A percentile compares a stretch with the other conserved stretches of the same genome.
Conservation (phyloP, 169 alveolate genomes). For the Babesia ovata region DNA sequence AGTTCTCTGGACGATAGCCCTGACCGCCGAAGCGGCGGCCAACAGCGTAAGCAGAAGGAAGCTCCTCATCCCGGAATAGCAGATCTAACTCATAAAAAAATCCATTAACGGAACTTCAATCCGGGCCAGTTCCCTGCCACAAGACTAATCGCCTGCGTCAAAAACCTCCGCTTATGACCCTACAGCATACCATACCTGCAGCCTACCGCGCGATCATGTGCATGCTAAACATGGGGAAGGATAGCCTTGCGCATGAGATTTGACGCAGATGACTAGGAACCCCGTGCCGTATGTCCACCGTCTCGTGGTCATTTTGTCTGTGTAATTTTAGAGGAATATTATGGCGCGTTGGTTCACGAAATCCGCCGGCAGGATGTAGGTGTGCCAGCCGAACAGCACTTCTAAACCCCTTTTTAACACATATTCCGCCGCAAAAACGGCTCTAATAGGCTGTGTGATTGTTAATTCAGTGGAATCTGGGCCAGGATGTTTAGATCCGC, state of each 20-base stretch:
- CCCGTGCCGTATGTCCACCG: no score
- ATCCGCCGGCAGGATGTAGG: no score
- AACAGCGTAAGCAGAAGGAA: conserved; percentile 9
- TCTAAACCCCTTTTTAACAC: no score
- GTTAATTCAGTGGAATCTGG: no score
- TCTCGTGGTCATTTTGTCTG: no score
- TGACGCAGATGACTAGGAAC: background rate
- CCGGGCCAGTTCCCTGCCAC: background rate
- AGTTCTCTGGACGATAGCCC: background rate
- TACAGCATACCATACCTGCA: background rate
- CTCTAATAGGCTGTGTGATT: no score
- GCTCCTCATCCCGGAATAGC: conserved; percentile 3
- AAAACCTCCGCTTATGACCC: background rate
- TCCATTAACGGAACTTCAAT: conserved; percentile 4
- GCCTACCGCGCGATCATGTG: background rate
- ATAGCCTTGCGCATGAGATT: background rate
- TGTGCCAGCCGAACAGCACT: no score
- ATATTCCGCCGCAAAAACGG: no score
- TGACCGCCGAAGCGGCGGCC: conserved; percentile 19
- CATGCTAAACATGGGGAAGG: background rate
- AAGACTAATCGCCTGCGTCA: background rate
- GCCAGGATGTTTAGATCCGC: no score
- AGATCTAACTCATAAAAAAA: background rate
- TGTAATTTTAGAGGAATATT: no score
- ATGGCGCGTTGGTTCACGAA: no score